These are phyloP conservation scores for Paecilomyces sp. DNA, from an alignment of 2,329 filamentous ascomycete species.

Conservation along the genomic window DNA sequence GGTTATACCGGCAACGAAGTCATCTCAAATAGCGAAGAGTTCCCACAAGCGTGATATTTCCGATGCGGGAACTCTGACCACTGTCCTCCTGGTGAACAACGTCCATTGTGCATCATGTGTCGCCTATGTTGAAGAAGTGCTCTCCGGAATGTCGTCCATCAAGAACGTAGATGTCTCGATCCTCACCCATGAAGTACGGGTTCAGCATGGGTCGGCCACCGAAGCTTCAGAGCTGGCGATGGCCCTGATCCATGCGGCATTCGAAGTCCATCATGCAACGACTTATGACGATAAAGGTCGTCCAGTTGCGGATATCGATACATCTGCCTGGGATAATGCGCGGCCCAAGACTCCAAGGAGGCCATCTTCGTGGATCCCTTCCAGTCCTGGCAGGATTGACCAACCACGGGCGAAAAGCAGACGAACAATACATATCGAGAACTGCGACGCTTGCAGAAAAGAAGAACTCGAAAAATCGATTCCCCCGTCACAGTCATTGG, in stretches of 20 bases:
- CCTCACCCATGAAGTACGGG: conserved; percentile 36
- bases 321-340: conserved; percentile 9
- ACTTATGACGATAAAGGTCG: conserved; percentile 27
- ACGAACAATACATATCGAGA: conserved; percentile 38
- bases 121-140: conserved; percentile 37
- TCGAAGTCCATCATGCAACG: conserved; percentile 40
- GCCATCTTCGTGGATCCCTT: conserved; percentile 16
- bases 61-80: conserved; percentile 10
- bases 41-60: background rate
- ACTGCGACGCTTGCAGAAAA: conserved; percentile 44
- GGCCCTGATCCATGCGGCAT: conserved; percentile 37
- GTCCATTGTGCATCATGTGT: conserved; percentile 44
- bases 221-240: conserved; percentile 26
- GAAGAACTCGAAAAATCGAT: conserved; percentile 24
- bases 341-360: background rate
- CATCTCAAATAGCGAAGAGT: background rate
- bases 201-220: conserved; percentile 27
- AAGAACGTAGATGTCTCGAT: conserved; percentile 35
- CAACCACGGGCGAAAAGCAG: conserved; percentile 8
- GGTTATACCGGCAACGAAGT: background rate
- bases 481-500: background rate
- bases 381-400: conserved; percentile 15
- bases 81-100: conserved; percentile 39
- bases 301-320: conserved; percentile 28
- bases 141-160: conserved; percentile 29